Percentiles rank a stretch among this genome's conserved stretches.
These are phyloP conservation scores for Blastomyces percursus DNA, from an alignment of 2,329 filamentous ascomycete species.

Conservation along the genomic window DNA sequence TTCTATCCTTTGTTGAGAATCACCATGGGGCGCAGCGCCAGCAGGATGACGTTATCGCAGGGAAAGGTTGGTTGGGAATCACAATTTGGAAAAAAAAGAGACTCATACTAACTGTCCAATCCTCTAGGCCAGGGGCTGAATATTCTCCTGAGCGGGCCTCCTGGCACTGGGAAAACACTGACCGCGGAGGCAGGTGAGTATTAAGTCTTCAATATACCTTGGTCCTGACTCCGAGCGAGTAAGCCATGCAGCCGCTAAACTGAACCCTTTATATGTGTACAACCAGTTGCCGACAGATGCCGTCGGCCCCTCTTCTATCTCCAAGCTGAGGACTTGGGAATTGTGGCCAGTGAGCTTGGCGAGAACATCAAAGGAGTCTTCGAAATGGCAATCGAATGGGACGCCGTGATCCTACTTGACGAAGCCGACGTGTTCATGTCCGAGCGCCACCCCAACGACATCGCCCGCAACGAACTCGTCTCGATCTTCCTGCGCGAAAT, in stretches of 20 bases:
- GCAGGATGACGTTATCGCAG: constrained; percentile 22
- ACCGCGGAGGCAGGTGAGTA: constrained; percentile 24
- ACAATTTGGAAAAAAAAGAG: background rate
- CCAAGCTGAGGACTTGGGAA: constrained; percentile 15
- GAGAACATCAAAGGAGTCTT: constrained; percentile 19
- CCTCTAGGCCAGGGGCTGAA: background rate
- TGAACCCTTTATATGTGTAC: constrained; percentile 8
- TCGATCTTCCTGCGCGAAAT: constrained; percentile 17
- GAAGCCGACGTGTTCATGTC: constrained; percentile 30
- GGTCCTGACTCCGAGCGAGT: background rate
- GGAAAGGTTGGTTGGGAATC: constrained; percentile 22
- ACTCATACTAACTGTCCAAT: constrained; percentile 2
- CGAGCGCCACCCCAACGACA: constrained; percentile 9
- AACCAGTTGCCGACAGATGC: constrained; percentile 8
- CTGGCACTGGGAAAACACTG: constrained; percentile 27
- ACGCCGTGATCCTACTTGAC: constrained; percentile 24
- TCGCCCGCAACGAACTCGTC: constrained; percentile 17
- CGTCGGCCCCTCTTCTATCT: constrained; percentile 7
- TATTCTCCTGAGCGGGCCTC: constrained; percentile 12
- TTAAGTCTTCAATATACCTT: constrained; percentile 10
- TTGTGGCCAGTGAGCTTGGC: constrained; percentile 14
- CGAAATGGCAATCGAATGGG: constrained; percentile 17
- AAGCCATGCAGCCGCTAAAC: constrained; percentile 16
- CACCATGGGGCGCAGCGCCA: constrained; percentile 19
- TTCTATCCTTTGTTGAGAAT: constrained; percentile 23